Conservation (phyloP, 495 filamentous ascomycete genomes). For the Aspergillus saccharolyticus region DNA sequence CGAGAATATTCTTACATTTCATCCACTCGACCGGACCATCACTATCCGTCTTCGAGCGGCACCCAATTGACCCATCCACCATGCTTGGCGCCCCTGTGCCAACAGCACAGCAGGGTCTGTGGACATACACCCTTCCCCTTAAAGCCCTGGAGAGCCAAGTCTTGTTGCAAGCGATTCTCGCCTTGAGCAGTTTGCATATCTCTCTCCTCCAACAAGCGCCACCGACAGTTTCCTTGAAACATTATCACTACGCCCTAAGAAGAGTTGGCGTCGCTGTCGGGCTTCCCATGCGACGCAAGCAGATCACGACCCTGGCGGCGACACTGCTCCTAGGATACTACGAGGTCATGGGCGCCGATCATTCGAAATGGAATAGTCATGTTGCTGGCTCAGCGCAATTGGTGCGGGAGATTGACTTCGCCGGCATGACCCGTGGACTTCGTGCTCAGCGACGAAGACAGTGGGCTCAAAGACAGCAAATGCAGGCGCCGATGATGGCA, state of each 20-base stretch:
- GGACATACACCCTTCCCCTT: constrained; percentile 84
- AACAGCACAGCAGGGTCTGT: constrained; percentile 67
- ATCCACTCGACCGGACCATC: constrained; percentile 82
- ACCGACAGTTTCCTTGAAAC: constrained; percentile 75
- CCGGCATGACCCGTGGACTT: constrained; percentile 64
- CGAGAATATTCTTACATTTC: constrained; percentile 88
- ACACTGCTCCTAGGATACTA: constrained; percentile 87
- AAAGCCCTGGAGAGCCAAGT: constrained; percentile 78
- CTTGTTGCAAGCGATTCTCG: constrained; percentile 87
- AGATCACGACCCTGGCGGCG: constrained; percentile 79
- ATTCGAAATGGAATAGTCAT: constrained; percentile 92
- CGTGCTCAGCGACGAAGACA: constrained; percentile 44
- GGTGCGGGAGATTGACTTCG: constrained; percentile 75
- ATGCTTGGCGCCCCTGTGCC: constrained; percentile 64
- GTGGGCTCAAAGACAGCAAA: constrained; percentile 21
- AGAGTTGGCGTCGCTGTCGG: constrained; percentile 70
- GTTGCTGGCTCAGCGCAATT: constrained; percentile 79
- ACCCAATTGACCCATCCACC: constrained; percentile 70
- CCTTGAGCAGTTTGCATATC: constrained; percentile 82
- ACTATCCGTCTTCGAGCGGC: constrained; percentile 82
- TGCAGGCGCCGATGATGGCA: constrained; percentile 13
- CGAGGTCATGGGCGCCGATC: constrained; percentile 91
- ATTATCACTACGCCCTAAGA: constrained; percentile 83
- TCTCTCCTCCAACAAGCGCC: constrained; percentile 70
- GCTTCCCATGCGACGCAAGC: constrained; percentile 63